Conservation (phyloP, 129 eudicot genomes). For the Deinandra increscens region DNA sequence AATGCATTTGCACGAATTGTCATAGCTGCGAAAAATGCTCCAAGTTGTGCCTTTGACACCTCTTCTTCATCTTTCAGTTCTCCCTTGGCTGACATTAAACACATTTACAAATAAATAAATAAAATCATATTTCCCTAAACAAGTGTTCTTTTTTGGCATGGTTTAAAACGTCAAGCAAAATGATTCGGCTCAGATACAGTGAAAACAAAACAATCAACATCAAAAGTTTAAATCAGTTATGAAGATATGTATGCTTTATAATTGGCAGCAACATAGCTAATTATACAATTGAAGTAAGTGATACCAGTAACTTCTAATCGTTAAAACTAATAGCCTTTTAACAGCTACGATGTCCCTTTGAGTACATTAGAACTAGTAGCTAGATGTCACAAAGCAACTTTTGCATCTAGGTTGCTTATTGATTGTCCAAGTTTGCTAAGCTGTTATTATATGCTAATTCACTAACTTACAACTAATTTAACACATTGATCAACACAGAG, state of each 20-base stretch:
- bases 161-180: neutral
- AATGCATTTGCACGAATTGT: conserved; percentile 90
- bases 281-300: neutral
- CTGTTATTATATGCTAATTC: neutral
- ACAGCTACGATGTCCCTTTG: no score
- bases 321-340: neutral
- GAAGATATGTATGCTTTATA: neutral
- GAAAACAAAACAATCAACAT: conserved; percentile 9
- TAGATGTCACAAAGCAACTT: conserved; percentile 2
- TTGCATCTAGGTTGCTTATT: neutral
- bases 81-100: conserved; percentile 68
- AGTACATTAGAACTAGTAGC: neutral
- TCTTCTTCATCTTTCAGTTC: conserved; percentile 78
- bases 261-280: neutral
- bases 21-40: conserved; percentile 96
- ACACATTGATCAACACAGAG: conserved; percentile 8
- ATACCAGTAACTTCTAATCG: neutral
- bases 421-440: neutral
- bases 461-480: neutral
- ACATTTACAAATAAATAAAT: conserved; percentile 8
- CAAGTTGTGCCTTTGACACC: conserved; percentile 92
- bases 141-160: neutral
- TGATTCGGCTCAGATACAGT: neutral
- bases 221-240: neutral
- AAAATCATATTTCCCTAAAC: neutral